Percentiles rank a stretch among this genome's conserved stretches.
Evolutionary conservation across 164 flowering plant species (phyloP).

Genomic region (Stephania japonica): DNA sequence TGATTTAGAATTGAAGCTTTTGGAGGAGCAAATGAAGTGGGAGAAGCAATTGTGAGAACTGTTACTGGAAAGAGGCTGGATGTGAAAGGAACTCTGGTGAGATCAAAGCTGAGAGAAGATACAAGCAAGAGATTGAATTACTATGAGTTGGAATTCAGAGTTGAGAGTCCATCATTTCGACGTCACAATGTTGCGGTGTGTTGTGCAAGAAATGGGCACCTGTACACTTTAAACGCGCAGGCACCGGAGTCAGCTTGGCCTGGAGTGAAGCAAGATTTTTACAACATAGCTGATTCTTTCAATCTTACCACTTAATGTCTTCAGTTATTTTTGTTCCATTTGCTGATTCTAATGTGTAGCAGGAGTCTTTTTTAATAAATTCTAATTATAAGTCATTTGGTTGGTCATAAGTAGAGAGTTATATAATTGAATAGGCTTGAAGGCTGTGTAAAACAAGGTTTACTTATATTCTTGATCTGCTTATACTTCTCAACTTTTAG

Average conservation of each 20-base stretch:
- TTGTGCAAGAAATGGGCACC: constrained; percentile 47
- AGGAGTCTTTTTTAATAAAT: too few relatives aligned
- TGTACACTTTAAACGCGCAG: constrained; percentile 81
- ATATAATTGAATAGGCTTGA: too few relatives aligned
- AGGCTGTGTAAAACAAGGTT: too few relatives aligned
- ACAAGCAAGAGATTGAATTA: constrained; percentile 37
- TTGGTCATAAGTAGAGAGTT: too few relatives aligned
- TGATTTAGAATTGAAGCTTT: constrained; percentile 69
- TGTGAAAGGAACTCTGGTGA: constrained; percentile 49
- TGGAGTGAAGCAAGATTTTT: constrained; percentile 39
- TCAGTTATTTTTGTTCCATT: too few relatives aligned
- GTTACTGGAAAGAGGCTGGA: constrained; percentile 50
- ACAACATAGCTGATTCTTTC: constrained; percentile 60
- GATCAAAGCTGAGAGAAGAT: constrained; percentile 23
- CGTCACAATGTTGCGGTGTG: constrained; percentile 82
- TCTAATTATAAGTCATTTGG: too few relatives aligned
- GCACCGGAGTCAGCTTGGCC: constrained; percentile 81
- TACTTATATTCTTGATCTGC: too few relatives aligned
- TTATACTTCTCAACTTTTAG: too few relatives aligned
- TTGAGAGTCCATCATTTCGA: constrained; percentile 68
- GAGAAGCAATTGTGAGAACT: constrained; percentile 60
- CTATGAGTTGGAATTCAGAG: constrained; percentile 71
- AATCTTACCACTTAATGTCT: constrained; percentile 24
- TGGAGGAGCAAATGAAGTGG: constrained; percentile 82
- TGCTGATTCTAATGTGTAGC: too few relatives aligned